Evolutionary conservation across 768 basidiomycete species (phyloP).

Genomic region (Tephrocybe sp.): DNA sequence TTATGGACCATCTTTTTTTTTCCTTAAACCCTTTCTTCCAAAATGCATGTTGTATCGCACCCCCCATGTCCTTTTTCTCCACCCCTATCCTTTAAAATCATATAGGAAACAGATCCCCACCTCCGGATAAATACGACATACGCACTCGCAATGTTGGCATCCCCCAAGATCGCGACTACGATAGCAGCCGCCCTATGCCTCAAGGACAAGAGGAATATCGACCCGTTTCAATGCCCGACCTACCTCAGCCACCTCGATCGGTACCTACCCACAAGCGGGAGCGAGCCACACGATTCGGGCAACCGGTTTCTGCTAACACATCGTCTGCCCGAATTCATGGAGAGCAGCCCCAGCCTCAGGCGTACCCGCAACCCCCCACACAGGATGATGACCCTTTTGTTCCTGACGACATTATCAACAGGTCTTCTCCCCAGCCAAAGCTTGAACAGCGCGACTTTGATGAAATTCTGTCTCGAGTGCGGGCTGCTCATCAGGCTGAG

Average conservation of each 20-base stretch:
- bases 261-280: constrained; percentile 13
- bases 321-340: constrained; percentile 4
- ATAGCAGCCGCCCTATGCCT: not conserved
- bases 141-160: constrained; percentile 5
- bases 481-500: constrained; percentile 12
- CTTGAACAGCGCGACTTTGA: constrained; percentile 9
- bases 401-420: constrained; percentile 22
- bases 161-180: constrained; percentile 1
- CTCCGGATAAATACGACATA: constrained; percentile 30
- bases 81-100: constrained; percentile 31
- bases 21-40: constrained; percentile 30
- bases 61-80: constrained; percentile 26
- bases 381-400: constrained; percentile 22
- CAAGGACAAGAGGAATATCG: constrained; percentile 5
- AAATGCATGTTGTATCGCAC: constrained; percentile 22
- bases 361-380: not conserved
- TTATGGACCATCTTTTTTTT: constrained; percentile 37
- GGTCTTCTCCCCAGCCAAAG: constrained; percentile 11
- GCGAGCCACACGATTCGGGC: constrained; percentile 25
- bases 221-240: constrained; percentile 6
- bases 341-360: constrained; percentile 2
- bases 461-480: constrained; percentile 8
- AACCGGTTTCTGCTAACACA: not conserved
- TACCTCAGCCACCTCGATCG: too few species aligned
- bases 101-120: constrained; percentile 50